Base-by-base conservation (phyloP, 805 yeast species). In the Torulaspora delbrueckii region DNA sequence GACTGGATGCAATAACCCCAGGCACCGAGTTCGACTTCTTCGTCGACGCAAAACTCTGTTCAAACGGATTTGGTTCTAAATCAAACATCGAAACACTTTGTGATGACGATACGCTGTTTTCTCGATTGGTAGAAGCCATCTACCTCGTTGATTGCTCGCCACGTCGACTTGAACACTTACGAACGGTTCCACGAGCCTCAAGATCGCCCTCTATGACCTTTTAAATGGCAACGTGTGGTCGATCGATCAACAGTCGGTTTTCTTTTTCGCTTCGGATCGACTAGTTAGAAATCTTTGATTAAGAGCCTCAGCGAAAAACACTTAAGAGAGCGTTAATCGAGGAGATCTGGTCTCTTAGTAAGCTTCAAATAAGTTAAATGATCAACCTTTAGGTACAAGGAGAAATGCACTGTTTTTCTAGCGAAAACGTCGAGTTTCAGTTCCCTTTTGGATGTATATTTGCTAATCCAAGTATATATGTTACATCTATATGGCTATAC, bases 11-110 rank as follows among this genome's bases (percentile, higher is more conserved):
- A 8, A 13, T 42, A 16, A 31, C 6, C 12, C 18, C 37, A 24
- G 43, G n/a, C 32, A 24, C 30, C 12, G 47, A 23, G 16, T 39
- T 41, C 18, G 47, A 34, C 37, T 54, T 55, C 43, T 60, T 54
- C 3, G 60, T 81, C 2, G 80, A 68, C n/a, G 93, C 96, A 69
- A 91, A 91, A 41, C 96, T 86, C 65, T 84, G 86, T 66, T 91
- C 99, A 62, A 91, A 91, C 4, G 97, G 97, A 59, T 91, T 91
- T 8, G 93, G 96, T 65, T 93, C 99, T 47, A 89, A 71, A 50
- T 84, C 91, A 57, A 87, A 78, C 33, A 86, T 55, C 1, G 68
- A 61, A 30, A 56, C 56, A 14, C 41, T 40, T 32, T 83, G 90
- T 56, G 86, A 77, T 30, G 86, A 53, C 1, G 66, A 58, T 34